Conservation (phyloP, 371 early-diverging fungal genomes). For the Polyrhizophydium stewartii region DNA sequence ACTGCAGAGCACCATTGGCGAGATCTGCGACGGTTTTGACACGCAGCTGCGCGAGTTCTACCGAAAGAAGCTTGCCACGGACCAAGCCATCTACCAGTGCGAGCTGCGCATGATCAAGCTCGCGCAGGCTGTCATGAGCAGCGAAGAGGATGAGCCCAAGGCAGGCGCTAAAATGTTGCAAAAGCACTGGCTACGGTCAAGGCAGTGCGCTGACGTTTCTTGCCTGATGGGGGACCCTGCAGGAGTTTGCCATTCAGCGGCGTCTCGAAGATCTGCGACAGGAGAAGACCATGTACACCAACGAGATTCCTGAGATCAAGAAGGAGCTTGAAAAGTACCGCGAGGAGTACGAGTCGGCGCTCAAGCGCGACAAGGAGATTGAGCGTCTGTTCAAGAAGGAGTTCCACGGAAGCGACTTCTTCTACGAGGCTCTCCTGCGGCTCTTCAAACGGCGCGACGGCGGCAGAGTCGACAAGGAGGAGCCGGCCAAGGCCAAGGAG, state of each 20-base stretch:
- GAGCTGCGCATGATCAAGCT: constrained; percentile 45
- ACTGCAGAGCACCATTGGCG: constrained; percentile 39
- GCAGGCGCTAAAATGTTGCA: constrained; percentile 4
- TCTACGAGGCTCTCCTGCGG: constrained; percentile 30
- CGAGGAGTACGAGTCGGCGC: constrained; percentile 43
- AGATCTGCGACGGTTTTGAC: constrained; percentile 44
- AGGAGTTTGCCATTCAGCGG: constrained; percentile 25
- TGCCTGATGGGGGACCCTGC: too few relatives aligned
- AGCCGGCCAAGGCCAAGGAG: constrained; percentile 3
- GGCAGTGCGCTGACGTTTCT: too few relatives aligned
- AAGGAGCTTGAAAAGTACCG: constrained; percentile 41
- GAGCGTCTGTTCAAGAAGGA: constrained; percentile 47
- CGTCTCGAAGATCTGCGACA: constrained; percentile 30
- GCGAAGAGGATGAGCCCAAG: constrained; percentile 37
- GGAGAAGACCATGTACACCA: constrained; percentile 26
- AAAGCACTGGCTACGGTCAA: too few relatives aligned
- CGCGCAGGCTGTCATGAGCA: constrained; percentile 17
- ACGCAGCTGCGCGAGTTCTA: constrained; percentile 31
- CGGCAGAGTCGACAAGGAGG: constrained; percentile 8
- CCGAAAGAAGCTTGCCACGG: constrained; percentile 32
- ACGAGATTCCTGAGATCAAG: constrained; percentile 50
- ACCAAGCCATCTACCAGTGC: constrained; percentile 35
- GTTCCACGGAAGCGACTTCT: constrained; percentile 27
- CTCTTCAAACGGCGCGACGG: constrained; percentile 40
- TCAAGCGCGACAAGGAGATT: constrained; percentile 45